Evolutionary conservation across 2,329 filamentous ascomycete species (phyloP).

Genomic region (Fusarium sp.): DNA sequence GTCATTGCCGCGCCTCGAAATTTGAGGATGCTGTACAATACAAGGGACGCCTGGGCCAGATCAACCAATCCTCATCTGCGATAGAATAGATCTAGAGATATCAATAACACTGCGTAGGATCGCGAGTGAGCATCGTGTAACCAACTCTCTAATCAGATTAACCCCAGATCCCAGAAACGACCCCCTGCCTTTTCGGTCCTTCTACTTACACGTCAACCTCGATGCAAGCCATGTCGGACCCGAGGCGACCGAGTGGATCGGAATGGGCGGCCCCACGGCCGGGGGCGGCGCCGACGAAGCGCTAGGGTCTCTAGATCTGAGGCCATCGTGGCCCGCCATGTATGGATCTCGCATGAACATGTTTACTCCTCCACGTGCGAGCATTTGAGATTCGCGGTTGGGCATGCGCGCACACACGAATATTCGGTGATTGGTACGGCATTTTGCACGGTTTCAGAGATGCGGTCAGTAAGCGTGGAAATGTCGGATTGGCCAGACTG

Average conservation of each 20-base stretch:
- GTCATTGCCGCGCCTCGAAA: not conserved
- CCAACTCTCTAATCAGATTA: not conserved
- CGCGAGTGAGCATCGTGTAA: not conserved
- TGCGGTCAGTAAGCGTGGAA: not conserved
- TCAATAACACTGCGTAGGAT: not conserved
- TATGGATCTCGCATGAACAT: constrained; percentile 27
- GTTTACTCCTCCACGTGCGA: not conserved
- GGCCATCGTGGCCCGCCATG: constrained; percentile 21
- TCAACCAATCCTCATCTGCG: not conserved
- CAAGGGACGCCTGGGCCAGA: not conserved
- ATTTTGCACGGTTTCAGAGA: not conserved
- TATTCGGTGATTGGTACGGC: not conserved
- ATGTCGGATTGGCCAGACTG: not conserved
- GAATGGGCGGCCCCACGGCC: constrained; percentile 23
- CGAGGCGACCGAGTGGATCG: constrained; percentile 28
- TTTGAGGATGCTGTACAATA: not conserved
- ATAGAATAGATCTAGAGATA: not conserved
- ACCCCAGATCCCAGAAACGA: not conserved
- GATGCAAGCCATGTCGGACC: constrained; percentile 9
- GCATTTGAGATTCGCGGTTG: not conserved
- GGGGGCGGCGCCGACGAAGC: constrained; percentile 13
- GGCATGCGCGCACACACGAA: not conserved
- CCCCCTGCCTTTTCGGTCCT: not conserved
- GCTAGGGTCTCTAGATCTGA: constrained; percentile 34
- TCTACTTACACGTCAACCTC: constrained; percentile 4